Percentiles rank a stretch among this genome's conserved stretches.
Conservation (phyloP, 495 filamentous ascomycete genomes). For the Polyplosphaeria fusca region DNA sequence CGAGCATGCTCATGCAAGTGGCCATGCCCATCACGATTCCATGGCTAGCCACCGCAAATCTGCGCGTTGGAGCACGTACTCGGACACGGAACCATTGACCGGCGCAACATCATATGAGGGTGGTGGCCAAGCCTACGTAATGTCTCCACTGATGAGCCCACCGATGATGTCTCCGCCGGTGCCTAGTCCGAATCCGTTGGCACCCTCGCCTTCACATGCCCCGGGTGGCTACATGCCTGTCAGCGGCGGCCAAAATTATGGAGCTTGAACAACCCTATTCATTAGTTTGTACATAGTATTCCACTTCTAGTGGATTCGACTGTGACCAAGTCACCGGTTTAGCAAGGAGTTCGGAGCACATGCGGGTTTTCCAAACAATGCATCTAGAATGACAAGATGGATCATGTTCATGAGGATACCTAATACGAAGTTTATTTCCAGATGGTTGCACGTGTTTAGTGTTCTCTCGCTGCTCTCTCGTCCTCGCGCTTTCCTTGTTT, state of each 20-base stretch:
- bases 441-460: background rate
- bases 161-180: slow-evolving; percentile 12
- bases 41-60: slow-evolving; percentile 13
- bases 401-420: too few relatives aligned
- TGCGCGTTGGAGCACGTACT: slow-evolving; percentile 5
- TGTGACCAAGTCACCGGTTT: too few relatives aligned
- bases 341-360: too few relatives aligned
- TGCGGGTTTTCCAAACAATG: too few relatives aligned
- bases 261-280: too few relatives aligned
- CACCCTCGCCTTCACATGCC: background rate
- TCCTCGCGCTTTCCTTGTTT: background rate
- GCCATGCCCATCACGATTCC: slow-evolving; percentile 7
- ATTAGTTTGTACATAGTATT: too few relatives aligned
- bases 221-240: slow-evolving; percentile 17
- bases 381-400: too few relatives aligned
- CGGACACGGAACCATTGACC: slow-evolving; percentile 8
- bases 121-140: background rate
- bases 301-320: too few relatives aligned
- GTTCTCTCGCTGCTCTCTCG: too few relatives aligned
- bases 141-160: slow-evolving; percentile 18
- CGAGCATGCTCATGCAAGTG: background rate
- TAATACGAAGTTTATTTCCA: background rate
- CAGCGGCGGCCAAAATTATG: slow-evolving; percentile 4
- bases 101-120: background rate
- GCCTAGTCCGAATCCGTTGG: background rate